Evolutionary conservation across 192 early-diverging fungal species (phyloP).

Genomic region (Geranomyces variabilis): DNA sequence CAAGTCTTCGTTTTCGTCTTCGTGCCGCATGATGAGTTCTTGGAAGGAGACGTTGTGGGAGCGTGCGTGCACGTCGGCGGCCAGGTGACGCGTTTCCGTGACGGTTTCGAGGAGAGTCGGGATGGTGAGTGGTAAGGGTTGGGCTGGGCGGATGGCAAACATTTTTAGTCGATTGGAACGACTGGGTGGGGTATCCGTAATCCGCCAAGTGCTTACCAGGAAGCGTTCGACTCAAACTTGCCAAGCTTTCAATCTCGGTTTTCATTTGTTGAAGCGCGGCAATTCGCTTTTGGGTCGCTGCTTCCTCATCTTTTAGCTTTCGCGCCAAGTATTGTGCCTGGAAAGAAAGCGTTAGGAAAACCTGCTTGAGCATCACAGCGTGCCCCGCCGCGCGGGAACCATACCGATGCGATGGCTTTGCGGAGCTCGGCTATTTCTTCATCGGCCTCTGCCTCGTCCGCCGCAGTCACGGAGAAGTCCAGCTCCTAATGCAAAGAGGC

Average conservation of each 20-base stretch:
- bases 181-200: no score
- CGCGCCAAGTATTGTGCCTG: slow-evolving; percentile 4
- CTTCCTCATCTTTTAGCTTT: slow-evolving; percentile 1
- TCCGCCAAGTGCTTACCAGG: no score
- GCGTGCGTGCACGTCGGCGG: background rate
- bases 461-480: slow-evolving; percentile 20
- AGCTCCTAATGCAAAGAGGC: no score
- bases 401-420: slow-evolving; percentile 6
- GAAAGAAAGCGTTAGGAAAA: background rate
- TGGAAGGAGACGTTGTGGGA: slow-evolving; percentile 19
- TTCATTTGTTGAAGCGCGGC: background rate
- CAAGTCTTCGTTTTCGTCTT: slow-evolving; percentile 14
- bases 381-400: no score
- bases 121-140: slow-evolving; percentile 20
- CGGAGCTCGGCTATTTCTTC: slow-evolving; percentile 31
- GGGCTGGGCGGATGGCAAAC: no score
- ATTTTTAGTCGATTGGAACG: no score
- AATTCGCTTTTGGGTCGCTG: background rate
- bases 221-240: background rate
- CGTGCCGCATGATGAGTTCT: slow-evolving; percentile 4
- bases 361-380: no score
- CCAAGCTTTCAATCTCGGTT: background rate
- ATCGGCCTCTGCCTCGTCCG: slow-evolving; percentile 34
- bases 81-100: background rate
- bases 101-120: slow-evolving; percentile 21